phyloP scores from a whole-genome alignment of 2,329 filamentous ascomycete species.

The Scorias spongiosa region DNA sequence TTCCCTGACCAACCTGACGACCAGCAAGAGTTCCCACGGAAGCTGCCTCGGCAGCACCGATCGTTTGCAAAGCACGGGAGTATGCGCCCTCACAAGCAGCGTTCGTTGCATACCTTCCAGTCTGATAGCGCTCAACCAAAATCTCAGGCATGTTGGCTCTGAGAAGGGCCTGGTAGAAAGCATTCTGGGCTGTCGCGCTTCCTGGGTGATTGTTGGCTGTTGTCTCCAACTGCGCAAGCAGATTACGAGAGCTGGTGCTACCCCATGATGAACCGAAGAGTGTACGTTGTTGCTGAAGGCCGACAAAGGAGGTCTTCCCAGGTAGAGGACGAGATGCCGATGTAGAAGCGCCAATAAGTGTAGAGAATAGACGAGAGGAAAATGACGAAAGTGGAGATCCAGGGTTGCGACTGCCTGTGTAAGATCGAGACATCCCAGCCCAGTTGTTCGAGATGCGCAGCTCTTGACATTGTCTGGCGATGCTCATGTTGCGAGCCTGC shows the following conservation, averaged over 20 bases:
- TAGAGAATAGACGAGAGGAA: not conserved
- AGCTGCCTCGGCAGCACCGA: slow-evolving; percentile 35
- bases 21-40: slow-evolving; percentile 3
- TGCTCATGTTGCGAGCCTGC: not conserved
- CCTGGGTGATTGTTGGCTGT: slow-evolving; percentile 83
- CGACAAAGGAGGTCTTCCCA: slow-evolving; percentile 12
- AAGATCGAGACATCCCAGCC: not conserved
- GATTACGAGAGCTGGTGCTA: slow-evolving; percentile 31
- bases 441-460: not conserved
- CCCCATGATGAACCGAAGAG: slow-evolving; percentile 26
- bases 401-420: not conserved
- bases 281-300: slow-evolving; percentile 28
- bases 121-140: slow-evolving; percentile 77
- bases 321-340: not conserved
- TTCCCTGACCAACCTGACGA: slow-evolving; percentile 17
- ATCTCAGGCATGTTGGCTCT: slow-evolving; percentile 90
- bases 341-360: not conserved
- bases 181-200: slow-evolving; percentile 77
- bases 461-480: slow-evolving; percentile 1
- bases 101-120: slow-evolving; percentile 71
- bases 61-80: slow-evolving; percentile 52
- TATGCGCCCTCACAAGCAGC: slow-evolving; percentile 64
- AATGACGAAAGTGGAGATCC: not conserved
- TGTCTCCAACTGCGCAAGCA: slow-evolving; percentile 76
- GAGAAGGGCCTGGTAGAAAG: slow-evolving; percentile 82